Evolutionary conservation across 192 early-diverging fungal genomes (phyloP), one percentile per base, ranked within the genome.

Genomic region (Coemansia sp.): DNA sequence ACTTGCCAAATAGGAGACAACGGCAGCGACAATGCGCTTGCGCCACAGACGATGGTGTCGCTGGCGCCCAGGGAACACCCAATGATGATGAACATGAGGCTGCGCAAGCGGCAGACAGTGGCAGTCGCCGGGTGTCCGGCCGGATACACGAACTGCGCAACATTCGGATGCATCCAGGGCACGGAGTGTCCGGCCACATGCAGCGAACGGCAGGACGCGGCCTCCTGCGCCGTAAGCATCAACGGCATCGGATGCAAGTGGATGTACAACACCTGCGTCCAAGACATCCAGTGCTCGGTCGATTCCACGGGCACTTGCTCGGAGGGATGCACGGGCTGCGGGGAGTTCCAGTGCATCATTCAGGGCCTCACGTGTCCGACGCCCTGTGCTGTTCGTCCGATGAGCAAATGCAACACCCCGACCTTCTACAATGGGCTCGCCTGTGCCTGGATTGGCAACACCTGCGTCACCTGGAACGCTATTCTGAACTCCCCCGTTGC

Each of bases 161-260:
- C 59, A 8, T 80, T 75, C 20, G 77, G 77, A 7, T 80, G 77
- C 51, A 66, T 80, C 1, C 53, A 70, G 39, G 72, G 72, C 63
- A 32, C 59, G 7, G 14, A 51, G n/a, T 76, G 74, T 37, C 74
- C 74, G 6, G 50, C 67, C 1, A 53, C 65, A 2, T 76, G 74
- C 56, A n/a, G 43, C 13, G 20, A 55, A 5, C 68, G 74, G 42
- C 50, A 22, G 22, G n/a, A 16, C 16, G 54, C 53, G 19, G 38
- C 51, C 37, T 64, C 20, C 0, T 81, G 79, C 46, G 44, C 63
- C 0, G 67, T 72, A 58, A 76, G 74, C 57, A n/a, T 70, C 32
- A 76, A 81, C 46, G 79, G 79, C 32, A 43, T 63, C 5, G 79
- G 79, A 0, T 81, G 79, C 64, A 68, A 68, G 16, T 76, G 73